These are phyloP conservation scores for Boletellus ananiceps DNA, from an alignment of 768 basidiomycete species.

Conservation along the genomic window DNA sequence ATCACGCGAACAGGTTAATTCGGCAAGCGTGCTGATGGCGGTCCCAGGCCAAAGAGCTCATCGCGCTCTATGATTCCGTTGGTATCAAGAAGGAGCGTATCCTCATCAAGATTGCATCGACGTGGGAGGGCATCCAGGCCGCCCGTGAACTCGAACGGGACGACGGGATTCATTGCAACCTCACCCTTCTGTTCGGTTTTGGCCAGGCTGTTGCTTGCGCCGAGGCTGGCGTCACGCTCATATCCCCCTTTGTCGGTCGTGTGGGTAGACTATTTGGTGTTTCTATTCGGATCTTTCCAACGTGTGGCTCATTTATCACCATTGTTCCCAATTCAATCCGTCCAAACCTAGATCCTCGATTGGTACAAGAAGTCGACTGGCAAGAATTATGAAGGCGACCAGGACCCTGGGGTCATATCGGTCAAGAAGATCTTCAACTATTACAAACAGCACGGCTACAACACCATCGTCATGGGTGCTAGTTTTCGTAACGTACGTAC, in stretches of 20 bases:
- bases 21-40: conserved; percentile 8
- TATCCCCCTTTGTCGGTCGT: conserved; percentile 98
- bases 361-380: conserved; percentile 96
- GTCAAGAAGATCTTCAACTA: conserved; percentile 99
- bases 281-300: conserved; percentile 11
- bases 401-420: conserved; percentile 93
- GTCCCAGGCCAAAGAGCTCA: conserved; percentile 72
- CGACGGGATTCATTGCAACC: conserved; percentile 95
- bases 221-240: conserved; percentile 96
- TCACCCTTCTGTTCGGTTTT: conserved; percentile 98
- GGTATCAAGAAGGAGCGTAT: conserved; percentile 93
- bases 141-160: conserved; percentile 92
- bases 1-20: conserved; percentile 21
- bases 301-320: conserved; percentile 4
- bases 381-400: conserved; percentile 82
- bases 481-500: conserved; percentile 92
- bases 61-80: conserved; percentile 89
- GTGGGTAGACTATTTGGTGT: conserved; percentile 42
- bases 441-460: conserved; percentile 98
- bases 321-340: conserved; percentile 8
- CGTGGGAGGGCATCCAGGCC: conserved; percentile 99
- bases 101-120: conserved; percentile 98
- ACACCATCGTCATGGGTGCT: conserved; percentile 99
- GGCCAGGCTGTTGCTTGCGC: conserved; percentile 98
- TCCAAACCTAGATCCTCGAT: conserved; percentile 75